A percentile compares a stretch with the other conserved stretches of the same genome.
These are phyloP conservation scores for Penicillium fimorum DNA, from an alignment of 495 filamentous ascomycete species.

Conservation along the genomic window DNA sequence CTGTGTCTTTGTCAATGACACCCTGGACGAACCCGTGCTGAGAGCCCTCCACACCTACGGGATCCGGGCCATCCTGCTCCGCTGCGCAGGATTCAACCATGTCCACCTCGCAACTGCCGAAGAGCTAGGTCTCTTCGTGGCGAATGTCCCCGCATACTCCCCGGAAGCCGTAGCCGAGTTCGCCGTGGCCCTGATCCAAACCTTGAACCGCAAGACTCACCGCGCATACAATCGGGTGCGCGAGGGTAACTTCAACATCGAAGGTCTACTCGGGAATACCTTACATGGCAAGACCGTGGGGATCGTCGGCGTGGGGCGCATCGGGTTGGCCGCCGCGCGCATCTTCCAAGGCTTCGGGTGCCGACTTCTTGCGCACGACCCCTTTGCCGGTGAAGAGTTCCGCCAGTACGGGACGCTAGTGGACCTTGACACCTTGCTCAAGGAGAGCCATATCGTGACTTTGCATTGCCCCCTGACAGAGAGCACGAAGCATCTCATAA, in stretches of 20 bases:
- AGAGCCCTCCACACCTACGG: constrained; percentile 45
- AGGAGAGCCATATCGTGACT: constrained; percentile 56
- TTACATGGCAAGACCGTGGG: constrained; percentile 58
- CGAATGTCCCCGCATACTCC: constrained; percentile 66
- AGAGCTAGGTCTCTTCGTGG: constrained; percentile 59
- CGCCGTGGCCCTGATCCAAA: constrained; percentile 64
- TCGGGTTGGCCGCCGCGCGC: constrained; percentile 37
- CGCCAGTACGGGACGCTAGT: constrained; percentile 52
- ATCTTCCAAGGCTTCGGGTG: constrained; percentile 63
- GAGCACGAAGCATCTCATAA: constrained; percentile 59
- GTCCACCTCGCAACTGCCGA: constrained; percentile 59
- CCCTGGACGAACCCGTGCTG: constrained; percentile 51
- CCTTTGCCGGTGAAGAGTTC: constrained; percentile 48
- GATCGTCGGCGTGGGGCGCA: constrained; percentile 37
- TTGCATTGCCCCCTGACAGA: constrained; percentile 66
- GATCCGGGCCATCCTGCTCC: constrained; percentile 58
- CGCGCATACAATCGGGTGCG: constrained; percentile 70
- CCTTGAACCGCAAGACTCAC: constrained; percentile 68
- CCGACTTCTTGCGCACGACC: constrained; percentile 57
- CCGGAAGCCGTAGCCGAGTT: constrained; percentile 75
- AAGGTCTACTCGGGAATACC: constrained; percentile 60
- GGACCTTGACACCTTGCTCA: constrained; percentile 53
- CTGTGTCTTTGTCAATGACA: constrained; percentile 73
- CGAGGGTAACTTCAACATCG: constrained; percentile 68
- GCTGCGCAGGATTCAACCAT: constrained; percentile 72